Conservation (phyloP, 2,329 filamentous ascomycete species). For the Fusarium secorum region DNA sequence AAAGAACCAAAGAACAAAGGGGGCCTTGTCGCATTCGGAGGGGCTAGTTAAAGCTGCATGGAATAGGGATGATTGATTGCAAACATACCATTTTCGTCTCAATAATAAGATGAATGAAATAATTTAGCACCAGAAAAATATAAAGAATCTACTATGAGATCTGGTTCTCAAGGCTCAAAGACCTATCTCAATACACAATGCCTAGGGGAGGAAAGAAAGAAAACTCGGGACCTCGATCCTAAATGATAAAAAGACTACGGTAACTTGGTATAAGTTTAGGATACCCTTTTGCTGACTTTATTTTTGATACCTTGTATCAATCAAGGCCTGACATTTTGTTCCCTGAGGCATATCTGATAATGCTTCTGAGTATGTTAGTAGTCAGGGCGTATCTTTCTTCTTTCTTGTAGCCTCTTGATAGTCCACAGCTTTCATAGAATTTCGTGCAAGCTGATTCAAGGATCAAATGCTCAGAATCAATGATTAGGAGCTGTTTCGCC, state of each 20-base stretch:
- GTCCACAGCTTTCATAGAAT: constrained; percentile 2
- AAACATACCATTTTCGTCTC: constrained; percentile 12
- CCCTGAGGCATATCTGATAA: background rate
- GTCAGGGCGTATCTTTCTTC: background rate
- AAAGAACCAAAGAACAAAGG: constrained; percentile 31
- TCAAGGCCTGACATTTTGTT: background rate
- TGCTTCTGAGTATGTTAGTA: background rate
- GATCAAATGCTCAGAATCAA: constrained; percentile 12
- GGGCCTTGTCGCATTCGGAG: constrained; percentile 21
- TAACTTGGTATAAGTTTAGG: background rate
- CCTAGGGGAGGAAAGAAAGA: background rate
- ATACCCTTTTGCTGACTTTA: background rate
- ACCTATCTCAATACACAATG: background rate
- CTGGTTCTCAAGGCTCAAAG: background rate
- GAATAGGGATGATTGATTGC: constrained; percentile 8
- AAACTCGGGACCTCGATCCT: background rate
- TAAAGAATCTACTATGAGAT: background rate
- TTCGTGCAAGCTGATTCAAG: constrained; percentile 16
- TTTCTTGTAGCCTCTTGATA: background rate
- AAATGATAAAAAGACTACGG: background rate
- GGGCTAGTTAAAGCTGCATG: constrained; percentile 25
- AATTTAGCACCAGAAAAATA: background rate
- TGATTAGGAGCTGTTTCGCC: constrained; percentile 30
- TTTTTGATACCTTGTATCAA: background rate
- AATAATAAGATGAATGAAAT: constrained; percentile 8